Evolutionary conservation across 805 yeast genomes (phyloP), one percentile per base, ranked within the genome.

Genomic region (Ogataea zsoltii): DNA sequence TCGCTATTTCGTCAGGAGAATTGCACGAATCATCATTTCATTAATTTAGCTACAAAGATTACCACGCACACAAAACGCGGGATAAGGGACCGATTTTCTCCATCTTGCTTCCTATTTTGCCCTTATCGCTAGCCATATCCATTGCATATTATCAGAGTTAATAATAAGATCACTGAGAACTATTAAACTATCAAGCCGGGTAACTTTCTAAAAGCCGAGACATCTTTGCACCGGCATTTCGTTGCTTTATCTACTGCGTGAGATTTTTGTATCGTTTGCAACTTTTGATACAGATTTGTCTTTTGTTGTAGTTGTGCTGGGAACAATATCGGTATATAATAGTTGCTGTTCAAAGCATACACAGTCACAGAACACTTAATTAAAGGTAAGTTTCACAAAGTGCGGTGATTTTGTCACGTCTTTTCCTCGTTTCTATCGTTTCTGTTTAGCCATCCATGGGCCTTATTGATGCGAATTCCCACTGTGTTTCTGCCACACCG

Each of bases 341-440:
- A 37, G 40, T 37, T 37, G 40, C 40, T 37, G 40, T 37, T 37
- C 40, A 32, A 37, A 37, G 40, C 40, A 37, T 37, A 26, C 40
- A 37, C 15, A 38, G 34, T 38, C 33, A 19, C 29, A 38, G 19
- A 21, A 26, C 12, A 29, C 41, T 38, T 38, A 38, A 38, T 38
- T 30, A 14, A 38, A 34, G 41, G 41, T 38, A 38, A 38, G 41
- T 38, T 17, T 17, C 5, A 28, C 30, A 12, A 14, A 4, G 4
- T 17, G 13, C n/a, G 14, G n/a, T n/a, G n/a, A n/a, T 12, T 23
- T 11, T n/a, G 12, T 26, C 40, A 17, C 31, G 17, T 13, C 11
- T 37, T 26, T 15, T 37, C 7, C 32, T 15, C 16, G 18, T 32
- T 17, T 16, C 16, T 30, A 32, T 15, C 28, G 15, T 30, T 25